Percentiles rank a stretch among this genome's conserved stretches.
phyloP scores from a whole-genome alignment of 768 basidiomycete genomes.

The Boletus bicolor region DNA sequence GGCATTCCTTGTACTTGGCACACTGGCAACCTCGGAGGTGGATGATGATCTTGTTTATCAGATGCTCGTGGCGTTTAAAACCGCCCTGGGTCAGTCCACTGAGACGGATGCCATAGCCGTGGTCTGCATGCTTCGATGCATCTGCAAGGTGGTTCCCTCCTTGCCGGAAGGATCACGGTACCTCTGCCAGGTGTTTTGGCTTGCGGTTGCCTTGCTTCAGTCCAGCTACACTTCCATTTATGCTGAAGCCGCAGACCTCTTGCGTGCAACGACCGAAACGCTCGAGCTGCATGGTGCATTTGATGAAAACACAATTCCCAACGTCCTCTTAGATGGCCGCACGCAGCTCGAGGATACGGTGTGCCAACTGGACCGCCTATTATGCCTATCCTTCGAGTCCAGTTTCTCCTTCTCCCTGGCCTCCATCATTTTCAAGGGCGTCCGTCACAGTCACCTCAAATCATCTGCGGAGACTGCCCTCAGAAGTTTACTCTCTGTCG shows the following conservation, averaged over 20 bases:
- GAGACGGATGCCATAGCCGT: conserved; percentile 70
- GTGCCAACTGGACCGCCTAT: conserved; percentile 65
- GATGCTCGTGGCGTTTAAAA: conserved; percentile 83
- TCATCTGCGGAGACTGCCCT: conserved; percentile 60
- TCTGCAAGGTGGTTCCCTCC: conserved; percentile 72
- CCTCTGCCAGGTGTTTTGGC: conserved; percentile 77
- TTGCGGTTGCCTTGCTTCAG: conserved; percentile 80
- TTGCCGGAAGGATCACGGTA: conserved; percentile 70
- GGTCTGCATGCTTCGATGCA: conserved; percentile 85
- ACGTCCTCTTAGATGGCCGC: conserved; percentile 62
- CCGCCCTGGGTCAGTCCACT: conserved; percentile 62
- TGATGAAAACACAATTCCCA: conserved; percentile 47
- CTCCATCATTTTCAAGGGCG: conserved; percentile 81
- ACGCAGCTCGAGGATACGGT: conserved; percentile 63
- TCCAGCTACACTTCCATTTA: conserved; percentile 71
- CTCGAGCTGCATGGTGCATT: conserved; percentile 63
- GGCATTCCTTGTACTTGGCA: conserved; percentile 79
- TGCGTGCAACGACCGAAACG: conserved; percentile 61
- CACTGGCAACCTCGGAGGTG: conserved; percentile 79
- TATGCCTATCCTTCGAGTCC: conserved; percentile 72
- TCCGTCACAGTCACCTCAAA: conserved; percentile 64
- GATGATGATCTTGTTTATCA: conserved; percentile 94
- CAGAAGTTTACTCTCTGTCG: conserved; percentile 60
- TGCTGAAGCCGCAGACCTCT: conserved; percentile 62
- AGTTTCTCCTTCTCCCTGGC: conserved; percentile 83